phyloP scores from a whole-genome alignment of 768 basidiomycete species.

The Boletales sp. region DNA sequence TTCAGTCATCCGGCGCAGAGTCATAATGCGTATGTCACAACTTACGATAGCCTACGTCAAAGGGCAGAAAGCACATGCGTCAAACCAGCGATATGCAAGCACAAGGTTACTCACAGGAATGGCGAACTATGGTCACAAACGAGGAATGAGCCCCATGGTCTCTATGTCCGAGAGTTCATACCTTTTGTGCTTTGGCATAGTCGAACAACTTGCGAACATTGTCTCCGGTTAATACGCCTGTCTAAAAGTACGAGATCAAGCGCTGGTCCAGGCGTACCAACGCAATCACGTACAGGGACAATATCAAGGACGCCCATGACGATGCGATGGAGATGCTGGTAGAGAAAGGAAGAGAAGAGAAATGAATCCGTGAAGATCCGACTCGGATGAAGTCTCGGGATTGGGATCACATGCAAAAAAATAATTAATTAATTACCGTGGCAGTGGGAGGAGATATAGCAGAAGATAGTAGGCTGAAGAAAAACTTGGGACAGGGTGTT shows the following conservation, averaged over 20 bases:
- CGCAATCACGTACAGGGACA: conserved; percentile 62
- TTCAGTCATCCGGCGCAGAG: neutral
- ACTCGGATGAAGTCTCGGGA: neutral
- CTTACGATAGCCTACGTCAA: conserved; percentile 68
- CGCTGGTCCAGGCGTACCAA: neutral
- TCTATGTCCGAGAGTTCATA: conserved; percentile 30
- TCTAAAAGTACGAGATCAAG: conserved; percentile 39
- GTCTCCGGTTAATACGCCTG: conserved; percentile 94
- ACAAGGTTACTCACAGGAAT: conserved; percentile 63
- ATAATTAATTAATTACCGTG: too few species aligned
- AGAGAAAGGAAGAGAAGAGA: neutral
- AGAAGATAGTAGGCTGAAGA: too few species aligned
- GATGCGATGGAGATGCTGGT: conserved; percentile 7
- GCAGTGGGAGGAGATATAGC: too few species aligned
- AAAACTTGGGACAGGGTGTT: too few species aligned
- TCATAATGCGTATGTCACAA: conserved; percentile 14
- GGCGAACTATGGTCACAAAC: conserved; percentile 54
- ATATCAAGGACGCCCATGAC: conserved; percentile 80
- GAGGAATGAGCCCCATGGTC: conserved; percentile 3
- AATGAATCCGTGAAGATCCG: too few species aligned
- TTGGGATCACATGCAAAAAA: neutral
- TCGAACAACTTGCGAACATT: conserved; percentile 94
- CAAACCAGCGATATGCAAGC: neutral
- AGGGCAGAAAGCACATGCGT: neutral
- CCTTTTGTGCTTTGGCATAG: conserved; percentile 87